phyloP scores from a whole-genome alignment of 192 early-diverging fungal genomes.

The Rhizophagus prolifer region DNA sequence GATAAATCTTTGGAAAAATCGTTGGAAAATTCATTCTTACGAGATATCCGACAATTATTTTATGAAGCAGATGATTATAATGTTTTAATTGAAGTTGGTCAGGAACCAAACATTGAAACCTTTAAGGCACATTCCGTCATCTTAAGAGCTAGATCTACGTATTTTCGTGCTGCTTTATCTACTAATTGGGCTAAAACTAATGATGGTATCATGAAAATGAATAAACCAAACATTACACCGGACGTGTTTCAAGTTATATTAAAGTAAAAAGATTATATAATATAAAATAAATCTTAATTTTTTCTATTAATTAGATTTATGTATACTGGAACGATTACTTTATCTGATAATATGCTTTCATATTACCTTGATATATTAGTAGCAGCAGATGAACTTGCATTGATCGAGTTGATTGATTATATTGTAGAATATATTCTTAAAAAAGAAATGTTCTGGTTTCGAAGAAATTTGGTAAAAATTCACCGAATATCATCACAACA shows the following conservation, averaged over 20 bases:
- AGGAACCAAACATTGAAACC: conserved; percentile 4
- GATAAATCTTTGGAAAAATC: too few relatives aligned
- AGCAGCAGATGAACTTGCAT: conserved; percentile 5
- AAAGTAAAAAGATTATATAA: too few relatives aligned
- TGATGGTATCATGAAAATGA: not conserved
- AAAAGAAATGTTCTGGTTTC: conserved; percentile 19
- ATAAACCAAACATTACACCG: conserved; percentile 12
- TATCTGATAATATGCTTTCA: not conserved
- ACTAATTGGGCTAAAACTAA: conserved; percentile 3
- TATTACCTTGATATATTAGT: not conserved
- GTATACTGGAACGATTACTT: not conserved
- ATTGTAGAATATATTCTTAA: not conserved
- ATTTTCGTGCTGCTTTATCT: conserved; percentile 12
- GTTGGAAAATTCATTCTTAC: not conserved
- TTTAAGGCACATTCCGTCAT: conserved; percentile 24
- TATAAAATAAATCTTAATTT: not conserved
- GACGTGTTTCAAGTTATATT: not conserved
- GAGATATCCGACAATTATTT: not conserved
- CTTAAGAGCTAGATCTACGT: not conserved
- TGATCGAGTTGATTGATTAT: conserved; percentile 9
- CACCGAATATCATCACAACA: not conserved
- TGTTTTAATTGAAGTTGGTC: conserved; percentile 11
- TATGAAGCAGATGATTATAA: conserved; percentile 1
- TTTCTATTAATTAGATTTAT: conserved; percentile 10
- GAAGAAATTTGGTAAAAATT: not conserved